These are phyloP conservation scores for Penicillium occitanis DNA, from an alignment of 2,329 filamentous ascomycete species.

Conservation along the genomic window DNA sequence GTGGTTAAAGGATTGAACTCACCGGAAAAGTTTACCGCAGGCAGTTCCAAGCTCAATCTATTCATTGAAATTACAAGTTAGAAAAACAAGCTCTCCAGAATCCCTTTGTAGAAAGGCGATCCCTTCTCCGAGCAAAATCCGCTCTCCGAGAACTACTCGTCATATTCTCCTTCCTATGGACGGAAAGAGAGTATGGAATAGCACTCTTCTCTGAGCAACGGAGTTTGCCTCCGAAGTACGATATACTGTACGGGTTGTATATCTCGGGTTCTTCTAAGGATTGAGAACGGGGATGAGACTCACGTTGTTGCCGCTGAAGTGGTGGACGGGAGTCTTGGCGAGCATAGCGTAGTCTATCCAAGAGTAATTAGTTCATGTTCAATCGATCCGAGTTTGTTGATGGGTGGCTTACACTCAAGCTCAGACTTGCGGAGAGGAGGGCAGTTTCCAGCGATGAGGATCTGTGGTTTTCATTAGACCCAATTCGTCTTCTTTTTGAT, in stretches of 20 bases:
- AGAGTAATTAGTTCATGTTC: background rate
- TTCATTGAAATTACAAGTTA: conserved; percentile 52
- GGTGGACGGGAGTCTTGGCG: conserved; percentile 92
- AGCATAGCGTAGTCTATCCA: conserved; percentile 42
- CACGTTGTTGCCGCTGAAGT: conserved; percentile 99
- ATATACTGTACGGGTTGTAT: conserved; percentile 8
- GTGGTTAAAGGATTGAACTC: background rate
- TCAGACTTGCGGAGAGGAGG: conserved; percentile 97
- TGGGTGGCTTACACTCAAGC: conserved; percentile 67
- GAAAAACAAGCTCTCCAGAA: conserved; percentile 22
- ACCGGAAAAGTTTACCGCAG: conserved; percentile 96
- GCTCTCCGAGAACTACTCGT: conserved; percentile 22
- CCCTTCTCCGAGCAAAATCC: conserved; percentile 24
- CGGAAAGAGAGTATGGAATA: conserved; percentile 18
- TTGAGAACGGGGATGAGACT: conserved; percentile 49
- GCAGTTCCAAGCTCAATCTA: conserved; percentile 98
- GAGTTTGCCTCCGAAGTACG: conserved; percentile 24
- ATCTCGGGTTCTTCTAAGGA: conserved; percentile 19
- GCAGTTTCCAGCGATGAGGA: conserved; percentile 94
- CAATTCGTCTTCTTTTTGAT: background rate
- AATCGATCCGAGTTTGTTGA: background rate
- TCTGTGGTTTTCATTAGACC: conserved; percentile 34
- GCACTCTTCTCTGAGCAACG: conserved; percentile 24
- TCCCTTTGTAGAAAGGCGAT: conserved; percentile 21
- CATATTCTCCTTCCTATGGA: background rate